phyloP scores from a whole-genome alignment of 352 stramenopile genomes.

The Globisporangium acanthophoron region DNA sequence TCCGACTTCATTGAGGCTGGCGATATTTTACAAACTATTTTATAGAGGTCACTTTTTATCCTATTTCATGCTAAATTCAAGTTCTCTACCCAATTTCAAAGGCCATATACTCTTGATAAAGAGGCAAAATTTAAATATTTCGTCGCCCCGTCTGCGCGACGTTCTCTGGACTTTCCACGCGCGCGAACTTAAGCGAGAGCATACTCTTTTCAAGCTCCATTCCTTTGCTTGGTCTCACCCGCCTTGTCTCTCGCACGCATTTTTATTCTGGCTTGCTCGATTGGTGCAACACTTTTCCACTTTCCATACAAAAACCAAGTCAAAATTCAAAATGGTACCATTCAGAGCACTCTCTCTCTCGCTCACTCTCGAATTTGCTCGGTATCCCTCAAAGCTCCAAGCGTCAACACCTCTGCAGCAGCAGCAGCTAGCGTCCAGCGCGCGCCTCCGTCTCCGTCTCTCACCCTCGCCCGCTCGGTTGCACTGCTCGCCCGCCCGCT shows the following conservation, averaged over 20 bases:
- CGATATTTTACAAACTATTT: too few relatives aligned
- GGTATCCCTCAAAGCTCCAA: conserved; percentile 1
- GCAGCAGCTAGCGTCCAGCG: background rate
- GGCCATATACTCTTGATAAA: too few relatives aligned
- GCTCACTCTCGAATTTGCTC: background rate
- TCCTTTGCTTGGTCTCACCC: too few relatives aligned
- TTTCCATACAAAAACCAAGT: background rate
- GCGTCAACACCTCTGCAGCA: background rate
- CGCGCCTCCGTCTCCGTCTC: background rate
- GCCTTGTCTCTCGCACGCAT: too few relatives aligned
- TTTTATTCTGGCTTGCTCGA: background rate
- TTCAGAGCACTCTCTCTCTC: background rate
- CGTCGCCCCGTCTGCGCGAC: too few relatives aligned
- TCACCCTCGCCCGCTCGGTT: background rate
- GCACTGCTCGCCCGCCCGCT: background rate
- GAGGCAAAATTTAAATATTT: too few relatives aligned
- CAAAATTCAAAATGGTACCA: background rate
- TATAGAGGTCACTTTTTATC: too few relatives aligned
- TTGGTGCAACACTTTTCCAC: background rate
- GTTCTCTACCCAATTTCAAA: too few relatives aligned
- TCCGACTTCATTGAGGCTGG: too few relatives aligned
- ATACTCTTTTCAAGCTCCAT: background rate
- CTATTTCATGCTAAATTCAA: too few relatives aligned
- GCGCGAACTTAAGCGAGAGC: background rate
- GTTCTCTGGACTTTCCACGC: background rate